Evolutionary conservation across 768 basidiomycete species (phyloP).

Genomic region (Leucocoprinus sp.): DNA sequence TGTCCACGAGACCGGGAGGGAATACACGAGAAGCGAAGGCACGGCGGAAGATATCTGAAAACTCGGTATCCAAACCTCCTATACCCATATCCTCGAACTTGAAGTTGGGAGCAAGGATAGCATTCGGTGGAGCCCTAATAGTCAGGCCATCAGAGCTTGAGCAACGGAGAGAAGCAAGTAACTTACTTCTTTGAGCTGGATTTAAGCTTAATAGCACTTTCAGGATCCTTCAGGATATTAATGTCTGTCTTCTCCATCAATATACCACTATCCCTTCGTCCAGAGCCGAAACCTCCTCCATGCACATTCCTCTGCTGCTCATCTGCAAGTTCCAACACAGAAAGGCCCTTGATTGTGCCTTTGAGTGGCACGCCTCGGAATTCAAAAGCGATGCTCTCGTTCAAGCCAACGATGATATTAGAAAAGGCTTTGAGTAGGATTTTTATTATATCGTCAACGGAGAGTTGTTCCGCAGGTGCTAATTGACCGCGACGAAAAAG

Average conservation of each 20-base stretch:
- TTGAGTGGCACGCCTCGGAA: conserved; percentile 82
- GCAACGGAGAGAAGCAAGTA: neutral
- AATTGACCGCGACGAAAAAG: conserved; percentile 49
- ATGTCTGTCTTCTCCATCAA: conserved; percentile 91
- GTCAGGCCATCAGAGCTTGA: neutral
- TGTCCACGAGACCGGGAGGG: conserved; percentile 92
- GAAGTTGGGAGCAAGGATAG: conserved; percentile 95
- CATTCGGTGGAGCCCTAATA: conserved; percentile 77
- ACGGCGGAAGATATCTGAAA: conserved; percentile 93
- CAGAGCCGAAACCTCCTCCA: conserved; percentile 16
- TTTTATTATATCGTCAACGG: conserved; percentile 76
- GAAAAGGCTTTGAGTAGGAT: conserved; percentile 71
- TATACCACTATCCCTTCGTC: conserved; percentile 48
- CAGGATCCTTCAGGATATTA: conserved; percentile 76
- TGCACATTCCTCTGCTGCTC: conserved; percentile 42
- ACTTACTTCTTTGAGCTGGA: conserved; percentile 82
- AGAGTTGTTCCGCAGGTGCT: conserved; percentile 58
- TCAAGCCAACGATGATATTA: conserved; percentile 59
- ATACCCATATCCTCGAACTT: conserved; percentile 99
- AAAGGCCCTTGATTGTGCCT: conserved; percentile 53
- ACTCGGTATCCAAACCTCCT: conserved; percentile 93
- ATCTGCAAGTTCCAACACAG: conserved; percentile 52
- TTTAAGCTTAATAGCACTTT: conserved; percentile 82
- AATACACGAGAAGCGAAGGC: conserved; percentile 99
- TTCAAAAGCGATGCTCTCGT: conserved; percentile 75